Conservation (phyloP, 805 yeast genomes). For the Yarrowia alimentaria region DNA sequence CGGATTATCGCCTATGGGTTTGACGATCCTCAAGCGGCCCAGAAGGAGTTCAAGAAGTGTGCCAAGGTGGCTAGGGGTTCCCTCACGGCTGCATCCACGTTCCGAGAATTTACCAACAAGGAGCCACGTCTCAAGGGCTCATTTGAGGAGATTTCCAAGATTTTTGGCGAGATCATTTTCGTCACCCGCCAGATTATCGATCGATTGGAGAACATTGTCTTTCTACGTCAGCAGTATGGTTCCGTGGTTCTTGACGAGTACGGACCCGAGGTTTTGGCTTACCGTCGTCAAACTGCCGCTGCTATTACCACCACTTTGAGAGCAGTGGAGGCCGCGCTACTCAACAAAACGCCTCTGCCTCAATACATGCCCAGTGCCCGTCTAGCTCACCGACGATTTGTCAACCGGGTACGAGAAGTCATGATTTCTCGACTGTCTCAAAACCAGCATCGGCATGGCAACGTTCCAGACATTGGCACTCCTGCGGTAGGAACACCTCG, state of each 20-base stretch:
- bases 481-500: slow-evolving; percentile 15
- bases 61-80: slow-evolving; percentile 45
- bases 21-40: slow-evolving; percentile 41
- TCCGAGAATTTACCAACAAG: slow-evolving; percentile 32
- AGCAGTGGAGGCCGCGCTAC: slow-evolving; percentile 47
- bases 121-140: slow-evolving; percentile 53
- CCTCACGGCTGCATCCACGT: slow-evolving; percentile 45
- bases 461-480: slow-evolving; percentile 10
- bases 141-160: slow-evolving; percentile 43
- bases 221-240: slow-evolving; percentile 47
- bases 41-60: slow-evolving; percentile 38
- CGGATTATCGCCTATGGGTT: slow-evolving; percentile 45
- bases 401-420: slow-evolving; percentile 46
- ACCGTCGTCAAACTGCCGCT: slow-evolving; percentile 48
- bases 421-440: slow-evolving; percentile 31
- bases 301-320: slow-evolving; percentile 44
- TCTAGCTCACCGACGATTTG: slow-evolving; percentile 48
- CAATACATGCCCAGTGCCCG: slow-evolving; percentile 52
- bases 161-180: slow-evolving; percentile 48
- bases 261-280: slow-evolving; percentile 43
- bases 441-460: slow-evolving; percentile 12
- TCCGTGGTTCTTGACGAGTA: slow-evolving; percentile 49
- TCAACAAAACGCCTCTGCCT: slow-evolving; percentile 49
- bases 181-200: slow-evolving; percentile 49
- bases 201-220: slow-evolving; percentile 48